Percentiles rank a stretch among this genome's conserved stretches.
Conservation (phyloP, 192 early-diverging fungal species). For the Spinellus fusiger region DNA sequence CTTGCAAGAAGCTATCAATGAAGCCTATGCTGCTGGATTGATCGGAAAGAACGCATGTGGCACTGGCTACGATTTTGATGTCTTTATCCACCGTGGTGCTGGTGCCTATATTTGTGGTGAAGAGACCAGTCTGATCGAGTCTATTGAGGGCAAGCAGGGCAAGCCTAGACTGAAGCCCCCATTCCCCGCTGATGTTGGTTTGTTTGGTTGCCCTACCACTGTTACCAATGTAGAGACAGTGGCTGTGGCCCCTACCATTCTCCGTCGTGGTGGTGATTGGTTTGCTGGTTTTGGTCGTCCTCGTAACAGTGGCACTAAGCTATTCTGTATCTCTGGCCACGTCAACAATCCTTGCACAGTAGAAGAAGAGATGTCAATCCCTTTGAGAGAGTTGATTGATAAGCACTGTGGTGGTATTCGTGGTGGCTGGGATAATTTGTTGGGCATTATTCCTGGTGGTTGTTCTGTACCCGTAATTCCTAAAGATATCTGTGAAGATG, state of each 20-base stretch:
- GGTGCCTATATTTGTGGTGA: slow-evolving; percentile 99
- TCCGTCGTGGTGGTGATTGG: slow-evolving; percentile 77
- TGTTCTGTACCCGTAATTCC: slow-evolving; percentile 90
- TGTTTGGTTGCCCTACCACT: slow-evolving; percentile 99
- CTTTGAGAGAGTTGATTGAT: slow-evolving; percentile 87
- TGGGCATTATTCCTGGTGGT: slow-evolving; percentile 96
- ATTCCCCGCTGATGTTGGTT: slow-evolving; percentile 96
- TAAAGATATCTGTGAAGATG: slow-evolving; percentile 79
- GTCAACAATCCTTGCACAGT: slow-evolving; percentile 97
- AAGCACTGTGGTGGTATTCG: slow-evolving; percentile 94
- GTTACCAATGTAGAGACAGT: slow-evolving; percentile 99
- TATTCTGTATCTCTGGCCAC: slow-evolving; percentile 97
- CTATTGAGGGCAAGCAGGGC: slow-evolving; percentile 95
- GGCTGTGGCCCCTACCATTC: slow-evolving; percentile 95
- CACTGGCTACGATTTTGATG: slow-evolving; percentile 93
- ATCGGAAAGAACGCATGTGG: slow-evolving; percentile 99
- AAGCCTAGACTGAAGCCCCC: slow-evolving; percentile 98
- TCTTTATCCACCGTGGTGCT: slow-evolving; percentile 95
- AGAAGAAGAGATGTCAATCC: slow-evolving; percentile 98
- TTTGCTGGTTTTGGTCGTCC: slow-evolving; percentile 92
- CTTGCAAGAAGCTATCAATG: slow-evolving; percentile 90
- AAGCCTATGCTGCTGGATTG: slow-evolving; percentile 91
- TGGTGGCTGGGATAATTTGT: slow-evolving; percentile 98
- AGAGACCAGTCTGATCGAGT: slow-evolving; percentile 85
- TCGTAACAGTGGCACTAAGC: slow-evolving; percentile 91